Percentiles rank a stretch among this genome's conserved stretches.
Conservation (phyloP, 148 eudicot genomes). For the Silene latifolia region DNA sequence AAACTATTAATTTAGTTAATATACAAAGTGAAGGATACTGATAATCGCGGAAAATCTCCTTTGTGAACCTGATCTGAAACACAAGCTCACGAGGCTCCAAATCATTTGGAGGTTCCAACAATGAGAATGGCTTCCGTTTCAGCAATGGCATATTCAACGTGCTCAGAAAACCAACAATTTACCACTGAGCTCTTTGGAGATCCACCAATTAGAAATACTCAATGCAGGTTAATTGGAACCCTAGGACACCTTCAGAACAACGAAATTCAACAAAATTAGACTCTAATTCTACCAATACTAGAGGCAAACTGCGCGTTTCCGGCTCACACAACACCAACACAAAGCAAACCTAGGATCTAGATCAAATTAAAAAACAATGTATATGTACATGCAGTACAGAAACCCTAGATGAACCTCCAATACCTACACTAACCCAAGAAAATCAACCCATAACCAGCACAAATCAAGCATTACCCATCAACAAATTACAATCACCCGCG, state of each 20-base stretch:
- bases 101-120: conserved; percentile 64
- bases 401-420: conserved; percentile 21
- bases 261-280: conserved; percentile 2
- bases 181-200: conserved; percentile 14
- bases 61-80: conserved; percentile 77
- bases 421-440: conserved; percentile 4
- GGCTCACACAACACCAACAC: not conserved
- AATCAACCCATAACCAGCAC: conserved; percentile 9
- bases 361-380: conserved; percentile 11
- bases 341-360: not conserved
- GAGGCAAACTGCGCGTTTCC: conserved; percentile 6
- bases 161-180: conserved; percentile 13
- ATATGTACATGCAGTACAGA: conserved; percentile 25
- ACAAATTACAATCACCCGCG: conserved; percentile 11
- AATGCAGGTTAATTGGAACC: conserved; percentile 1
- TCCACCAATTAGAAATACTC: conserved; percentile 5
- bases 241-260: conserved; percentile 18
- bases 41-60: conserved; percentile 84
- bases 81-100: conserved; percentile 64
- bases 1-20: conserved; percentile 15
- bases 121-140: conserved; percentile 67
- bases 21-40: conserved; percentile 47
- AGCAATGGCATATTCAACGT: conserved; percentile 64
- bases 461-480: conserved; percentile 28
- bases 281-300: not conserved